Evolutionary conservation across 192 early-diverging fungal genomes (phyloP), one percentile per base, ranked within the genome.

Genomic region (Coemansia sp.): DNA sequence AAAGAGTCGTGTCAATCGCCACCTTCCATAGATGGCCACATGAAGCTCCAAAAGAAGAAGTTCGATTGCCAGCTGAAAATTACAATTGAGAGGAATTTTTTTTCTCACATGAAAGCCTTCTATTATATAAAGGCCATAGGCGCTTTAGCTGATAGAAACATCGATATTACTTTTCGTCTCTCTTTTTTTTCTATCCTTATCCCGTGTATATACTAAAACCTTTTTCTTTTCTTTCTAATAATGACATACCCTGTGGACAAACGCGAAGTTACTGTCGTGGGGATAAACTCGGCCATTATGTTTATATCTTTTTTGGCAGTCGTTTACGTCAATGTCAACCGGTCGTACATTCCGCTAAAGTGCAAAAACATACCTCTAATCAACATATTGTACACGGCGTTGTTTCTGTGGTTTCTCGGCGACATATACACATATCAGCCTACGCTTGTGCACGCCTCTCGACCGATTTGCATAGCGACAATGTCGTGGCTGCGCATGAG

Each of bases 321-420:
- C 6, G 38, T 65, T 3, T 70, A 65, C 22, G 68, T 82, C 9
- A 71, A 77, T 52, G 11, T 71, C 15, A 82, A 82, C 53, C 80
- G 80, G 10, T 8, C 69, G 3, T 82, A 82, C 58, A 64, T 73
- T 20, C 80, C 80, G 33, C 49, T 82, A 10, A 76, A 73, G 24
- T 76, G 80, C 69, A 82, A 82, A 72, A 82, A 82, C 43, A 82
- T 77, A 24, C 80, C 72, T 2, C 64, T 82, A 27, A 58, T 82
- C 18, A 77, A 82, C 57, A 46, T 46, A 13, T 60, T 77, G 13
- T 82, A 67, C 33, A 20, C 40, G 24, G 27, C 72, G 1, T 77
- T 73, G 69, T 49, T 77, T 8, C 7, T 71, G 7, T 82, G 80
- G 80, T 82, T 64, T 46, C 34, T 82, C 5, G 80, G 80, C 65